Evolutionary conservation across 1,284 basidiomycete genomes (phyloP).

Genomic region (Rhodofomes roseus): DNA sequence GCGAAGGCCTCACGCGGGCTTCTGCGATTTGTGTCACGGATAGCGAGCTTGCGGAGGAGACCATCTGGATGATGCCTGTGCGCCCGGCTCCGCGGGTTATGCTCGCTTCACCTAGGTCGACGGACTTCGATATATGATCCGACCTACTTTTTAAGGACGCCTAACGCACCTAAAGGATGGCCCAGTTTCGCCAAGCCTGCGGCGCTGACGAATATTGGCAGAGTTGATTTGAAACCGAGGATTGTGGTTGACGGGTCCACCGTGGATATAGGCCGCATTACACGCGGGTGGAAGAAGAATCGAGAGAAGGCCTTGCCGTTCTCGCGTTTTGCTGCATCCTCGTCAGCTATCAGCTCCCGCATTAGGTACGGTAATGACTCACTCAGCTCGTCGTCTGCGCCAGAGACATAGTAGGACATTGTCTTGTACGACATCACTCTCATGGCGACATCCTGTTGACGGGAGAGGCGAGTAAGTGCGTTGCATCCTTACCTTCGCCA

Average conservation of each 20-base stretch:
- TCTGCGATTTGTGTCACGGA: slow-evolving; percentile 70
- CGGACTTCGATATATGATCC: neutral
- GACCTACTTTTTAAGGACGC: slow-evolving; percentile 10
- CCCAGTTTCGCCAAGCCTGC: slow-evolving; percentile 87
- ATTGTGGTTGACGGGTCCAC: slow-evolving; percentile 78
- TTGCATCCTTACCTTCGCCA: neutral
- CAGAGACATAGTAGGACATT: slow-evolving; percentile 79
- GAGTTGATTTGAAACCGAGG: slow-evolving; percentile 65
- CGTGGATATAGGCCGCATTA: slow-evolving; percentile 66
- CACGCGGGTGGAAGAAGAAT: slow-evolving; percentile 80
- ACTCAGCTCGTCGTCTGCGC: slow-evolving; percentile 81
- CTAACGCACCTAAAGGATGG: slow-evolving; percentile 62
- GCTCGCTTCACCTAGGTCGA: slow-evolving; percentile 62
- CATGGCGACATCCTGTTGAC: slow-evolving; percentile 47
- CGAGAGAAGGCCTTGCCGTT: slow-evolving; percentile 75
- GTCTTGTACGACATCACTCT: slow-evolving; percentile 70
- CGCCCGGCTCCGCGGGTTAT: slow-evolving; percentile 72
- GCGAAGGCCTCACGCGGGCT: slow-evolving; percentile 50
- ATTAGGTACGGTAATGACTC: slow-evolving; percentile 23
- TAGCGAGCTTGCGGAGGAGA: slow-evolving; percentile 84
- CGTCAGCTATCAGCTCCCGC: neutral
- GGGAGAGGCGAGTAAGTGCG: neutral
- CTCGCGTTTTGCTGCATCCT: slow-evolving; percentile 49
- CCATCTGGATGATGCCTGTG: slow-evolving; percentile 81
- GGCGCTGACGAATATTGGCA: slow-evolving; percentile 86